Evolutionary conservation across 805 yeast species (phyloP).

Genomic region (Metschnikowia similis): DNA sequence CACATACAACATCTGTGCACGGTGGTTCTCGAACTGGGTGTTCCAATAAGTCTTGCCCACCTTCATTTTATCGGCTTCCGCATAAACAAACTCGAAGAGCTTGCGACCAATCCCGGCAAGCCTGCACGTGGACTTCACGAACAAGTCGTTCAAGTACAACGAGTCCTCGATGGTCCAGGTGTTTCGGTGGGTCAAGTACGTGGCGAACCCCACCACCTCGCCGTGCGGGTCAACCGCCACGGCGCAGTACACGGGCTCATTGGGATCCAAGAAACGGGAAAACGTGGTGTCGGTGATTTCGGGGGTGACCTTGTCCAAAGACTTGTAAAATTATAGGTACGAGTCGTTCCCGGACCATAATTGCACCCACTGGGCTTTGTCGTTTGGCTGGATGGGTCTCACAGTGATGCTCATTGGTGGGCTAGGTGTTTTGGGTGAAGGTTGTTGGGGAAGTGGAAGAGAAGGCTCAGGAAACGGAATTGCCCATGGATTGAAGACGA

Average conservation of each 20-base stretch:
- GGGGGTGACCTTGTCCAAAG: conserved; percentile 26
- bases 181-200: conserved; percentile 44
- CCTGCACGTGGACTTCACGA: conserved; percentile 38
- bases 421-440: too few relatives aligned
- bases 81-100: conserved; percentile 46
- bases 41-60: conserved; percentile 48
- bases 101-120: conserved; percentile 46
- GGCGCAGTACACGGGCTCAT: conserved; percentile 43
- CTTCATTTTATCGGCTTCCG: conserved; percentile 41
- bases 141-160: conserved; percentile 51
- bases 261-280: conserved; percentile 40
- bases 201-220: conserved; percentile 45
- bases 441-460: too few relatives aligned
- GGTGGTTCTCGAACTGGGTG: conserved; percentile 50
- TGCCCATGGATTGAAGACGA: too few relatives aligned
- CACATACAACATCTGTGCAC: conserved; percentile 54
- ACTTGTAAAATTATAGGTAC: conserved; percentile 44
- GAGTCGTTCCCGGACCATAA: conserved; percentile 39
- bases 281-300: conserved; percentile 43
- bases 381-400: conserved; percentile 41
- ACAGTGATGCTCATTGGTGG: conserved; percentile 14
- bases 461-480: too few relatives aligned
- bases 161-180: conserved; percentile 48
- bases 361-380: conserved; percentile 41
- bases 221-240: conserved; percentile 43